phyloP scores from a whole-genome alignment of 345 rosid genomes.

The Gossypium raimondii region DNA sequence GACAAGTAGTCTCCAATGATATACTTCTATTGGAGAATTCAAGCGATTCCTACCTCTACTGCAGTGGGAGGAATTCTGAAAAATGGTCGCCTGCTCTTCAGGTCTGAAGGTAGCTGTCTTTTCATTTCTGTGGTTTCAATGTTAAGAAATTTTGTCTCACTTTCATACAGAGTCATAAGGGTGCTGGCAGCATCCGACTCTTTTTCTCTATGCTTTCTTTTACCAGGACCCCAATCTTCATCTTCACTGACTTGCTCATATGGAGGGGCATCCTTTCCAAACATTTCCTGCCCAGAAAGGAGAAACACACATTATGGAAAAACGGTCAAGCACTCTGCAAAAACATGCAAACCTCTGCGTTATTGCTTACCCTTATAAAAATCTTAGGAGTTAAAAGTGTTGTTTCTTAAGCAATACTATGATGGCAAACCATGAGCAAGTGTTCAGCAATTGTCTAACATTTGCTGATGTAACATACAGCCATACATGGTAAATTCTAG shows the following conservation, averaged over 20 bases:
- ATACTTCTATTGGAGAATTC: constrained; percentile 10
- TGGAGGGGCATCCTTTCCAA: constrained; percentile 78
- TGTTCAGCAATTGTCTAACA: not conserved
- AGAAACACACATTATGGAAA: not conserved
- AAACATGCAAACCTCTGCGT: not conserved
- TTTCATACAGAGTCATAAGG: constrained; percentile 61
- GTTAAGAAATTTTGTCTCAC: constrained; percentile 39
- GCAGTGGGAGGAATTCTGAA: constrained; percentile 70
- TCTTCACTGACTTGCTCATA: constrained; percentile 85
- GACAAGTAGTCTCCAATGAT: constrained; percentile 2
- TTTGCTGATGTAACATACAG: not conserved
- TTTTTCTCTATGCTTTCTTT: constrained; percentile 65
- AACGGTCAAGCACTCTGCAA: not conserved
- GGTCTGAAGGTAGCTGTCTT: constrained; percentile 34
- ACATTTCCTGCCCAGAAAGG: constrained; percentile 72
- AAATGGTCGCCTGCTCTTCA: constrained; percentile 47
- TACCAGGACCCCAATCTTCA: constrained; percentile 98
- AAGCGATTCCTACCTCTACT: constrained; percentile 60
- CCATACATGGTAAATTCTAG: not conserved
- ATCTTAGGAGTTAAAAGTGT: not conserved
- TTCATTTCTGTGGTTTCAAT: constrained; percentile 32
- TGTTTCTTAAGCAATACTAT: not conserved
- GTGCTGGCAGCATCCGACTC: constrained; percentile 75
- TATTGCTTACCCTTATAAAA: not conserved
- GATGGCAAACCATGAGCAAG: not conserved